Conservation (phyloP, 352 stramenopile species). For the Phytophthora europaea region DNA sequence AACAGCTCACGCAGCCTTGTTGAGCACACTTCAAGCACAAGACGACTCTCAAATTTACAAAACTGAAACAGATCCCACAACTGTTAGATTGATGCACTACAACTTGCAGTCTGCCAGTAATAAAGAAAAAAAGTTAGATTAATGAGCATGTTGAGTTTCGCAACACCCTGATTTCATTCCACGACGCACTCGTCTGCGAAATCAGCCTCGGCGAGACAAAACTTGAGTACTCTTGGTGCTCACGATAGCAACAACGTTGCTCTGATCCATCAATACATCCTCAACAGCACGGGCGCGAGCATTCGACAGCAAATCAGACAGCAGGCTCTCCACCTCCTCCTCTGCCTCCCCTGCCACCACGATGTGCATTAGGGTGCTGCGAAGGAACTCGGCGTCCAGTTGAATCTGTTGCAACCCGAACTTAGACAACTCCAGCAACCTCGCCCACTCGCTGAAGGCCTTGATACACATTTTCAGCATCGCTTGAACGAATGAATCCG, state of each 20-base stretch:
- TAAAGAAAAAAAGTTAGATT: conserved; percentile 14
- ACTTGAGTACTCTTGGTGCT: conserved; percentile 84
- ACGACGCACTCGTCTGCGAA: neutral
- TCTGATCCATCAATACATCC: conserved; percentile 86
- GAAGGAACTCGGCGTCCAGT: conserved; percentile 81
- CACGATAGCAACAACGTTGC: conserved; percentile 84
- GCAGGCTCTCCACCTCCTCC: conserved; percentile 81
- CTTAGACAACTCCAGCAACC: conserved; percentile 65
- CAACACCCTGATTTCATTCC: conserved; percentile 7
- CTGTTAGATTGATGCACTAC: conserved; percentile 6
- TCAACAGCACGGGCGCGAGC: conserved; percentile 70
- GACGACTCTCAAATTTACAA: conserved; percentile 19
- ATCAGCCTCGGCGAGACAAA: conserved; percentile 58
- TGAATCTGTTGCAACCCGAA: conserved; percentile 86
- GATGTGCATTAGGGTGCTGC: conserved; percentile 60
- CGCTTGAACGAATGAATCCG: conserved; percentile 68
- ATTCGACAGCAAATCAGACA: conserved; percentile 84
- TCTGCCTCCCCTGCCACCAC: conserved; percentile 47
- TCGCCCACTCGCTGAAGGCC: conserved; percentile 75
- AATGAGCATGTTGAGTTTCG: conserved; percentile 27
- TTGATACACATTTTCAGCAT: conserved; percentile 89
- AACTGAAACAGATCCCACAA: conserved; percentile 9
- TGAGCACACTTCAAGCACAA: conserved; percentile 8
- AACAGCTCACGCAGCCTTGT: conserved; percentile 52
- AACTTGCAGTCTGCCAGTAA: conserved; percentile 9